These are phyloP conservation scores for Globisporangium emineosum DNA, from an alignment of 352 stramenopile genomes.

Conservation along the genomic window DNA sequence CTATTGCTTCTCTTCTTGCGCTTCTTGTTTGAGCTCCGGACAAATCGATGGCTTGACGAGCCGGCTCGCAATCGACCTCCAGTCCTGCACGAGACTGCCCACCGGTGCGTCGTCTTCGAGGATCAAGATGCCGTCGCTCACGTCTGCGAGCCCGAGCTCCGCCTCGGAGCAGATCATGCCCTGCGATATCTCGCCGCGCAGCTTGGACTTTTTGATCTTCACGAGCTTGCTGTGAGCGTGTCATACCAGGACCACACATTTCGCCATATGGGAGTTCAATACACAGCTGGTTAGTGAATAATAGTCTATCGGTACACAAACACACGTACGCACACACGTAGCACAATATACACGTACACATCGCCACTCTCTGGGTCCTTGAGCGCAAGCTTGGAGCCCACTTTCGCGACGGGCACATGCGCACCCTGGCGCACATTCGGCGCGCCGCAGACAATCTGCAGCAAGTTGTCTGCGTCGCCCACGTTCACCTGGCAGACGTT, in stretches of 20 bases:
- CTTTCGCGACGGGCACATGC: conserved; percentile 61
- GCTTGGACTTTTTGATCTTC: conserved; percentile 86
- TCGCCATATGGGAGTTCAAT: neutral
- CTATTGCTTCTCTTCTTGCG: neutral
- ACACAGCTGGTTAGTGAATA: conserved; percentile 12
- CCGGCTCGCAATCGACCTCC: conserved; percentile 33
- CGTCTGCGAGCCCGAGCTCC: conserved; percentile 56
- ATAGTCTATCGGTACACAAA: neutral
- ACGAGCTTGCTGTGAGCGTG: conserved; percentile 48
- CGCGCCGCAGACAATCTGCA: conserved; percentile 79
- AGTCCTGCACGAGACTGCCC: conserved; percentile 46
- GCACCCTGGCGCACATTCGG: conserved; percentile 59
- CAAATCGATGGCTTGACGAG: conserved; percentile 16
- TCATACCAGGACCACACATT: neutral
- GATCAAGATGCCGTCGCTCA: conserved; percentile 70
- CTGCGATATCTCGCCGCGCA: conserved; percentile 71
- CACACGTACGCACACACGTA: neutral
- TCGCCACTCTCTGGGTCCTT: conserved; percentile 46
- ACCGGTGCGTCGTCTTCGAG: conserved; percentile 53
- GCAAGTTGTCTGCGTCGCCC: conserved; percentile 45
- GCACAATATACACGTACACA: conserved; percentile 29
- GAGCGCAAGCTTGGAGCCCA: conserved; percentile 59
- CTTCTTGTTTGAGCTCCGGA: neutral
- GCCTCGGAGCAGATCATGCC: conserved; percentile 84
- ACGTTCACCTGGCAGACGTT: conserved; percentile 69